Percentiles rank a stretch among this genome's conserved stretches.
phyloP scores from a whole-genome alignment of 148 eudicot species.

The Gaultheria prostrata region DNA sequence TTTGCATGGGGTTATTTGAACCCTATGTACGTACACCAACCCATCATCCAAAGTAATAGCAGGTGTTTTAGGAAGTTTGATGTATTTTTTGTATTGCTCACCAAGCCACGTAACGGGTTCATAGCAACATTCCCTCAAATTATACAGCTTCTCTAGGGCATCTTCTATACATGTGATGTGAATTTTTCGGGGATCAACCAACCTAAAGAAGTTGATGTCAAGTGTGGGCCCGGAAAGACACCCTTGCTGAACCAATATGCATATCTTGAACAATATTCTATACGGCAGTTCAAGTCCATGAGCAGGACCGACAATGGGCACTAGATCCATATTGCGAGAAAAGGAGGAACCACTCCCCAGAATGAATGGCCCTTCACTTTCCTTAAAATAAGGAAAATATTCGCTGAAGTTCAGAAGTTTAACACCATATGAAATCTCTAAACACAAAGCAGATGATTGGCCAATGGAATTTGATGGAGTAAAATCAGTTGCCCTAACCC shows the following conservation, averaged over 20 bases:
- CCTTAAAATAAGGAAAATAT: slow-evolving; percentile 49
- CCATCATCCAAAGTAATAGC: slow-evolving; percentile 60
- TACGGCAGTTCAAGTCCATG: slow-evolving; percentile 51
- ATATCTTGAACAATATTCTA: slow-evolving; percentile 56
- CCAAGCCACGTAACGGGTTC: slow-evolving; percentile 65
- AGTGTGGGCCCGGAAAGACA: slow-evolving; percentile 75
- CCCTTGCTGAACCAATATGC: slow-evolving; percentile 70
- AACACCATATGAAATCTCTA: slow-evolving; percentile 50
- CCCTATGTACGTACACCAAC: slow-evolving; percentile 65
- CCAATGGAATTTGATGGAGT: slow-evolving; percentile 55
- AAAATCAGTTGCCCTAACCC: slow-evolving; percentile 36
- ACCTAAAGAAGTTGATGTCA: slow-evolving; percentile 48
- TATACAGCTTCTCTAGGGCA: slow-evolving; percentile 58
- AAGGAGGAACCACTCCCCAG: slow-evolving; percentile 39
- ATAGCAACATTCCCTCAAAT: slow-evolving; percentile 75
- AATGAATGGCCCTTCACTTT: slow-evolving; percentile 36
- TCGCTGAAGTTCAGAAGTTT: slow-evolving; percentile 44
- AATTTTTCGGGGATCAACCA: slow-evolving; percentile 57
- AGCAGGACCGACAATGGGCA: slow-evolving; percentile 67
- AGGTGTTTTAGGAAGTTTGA: slow-evolving; percentile 41
- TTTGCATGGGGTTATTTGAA: slow-evolving; percentile 71
- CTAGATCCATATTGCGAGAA: slow-evolving; percentile 45
- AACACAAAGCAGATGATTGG: slow-evolving; percentile 69
- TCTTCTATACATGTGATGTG: slow-evolving; percentile 42
- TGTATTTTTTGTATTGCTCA: slow-evolving; percentile 42